Conservation (phyloP, 202 grass and related monocot species). For the Miscanthus sacchariflorus region DNA sequence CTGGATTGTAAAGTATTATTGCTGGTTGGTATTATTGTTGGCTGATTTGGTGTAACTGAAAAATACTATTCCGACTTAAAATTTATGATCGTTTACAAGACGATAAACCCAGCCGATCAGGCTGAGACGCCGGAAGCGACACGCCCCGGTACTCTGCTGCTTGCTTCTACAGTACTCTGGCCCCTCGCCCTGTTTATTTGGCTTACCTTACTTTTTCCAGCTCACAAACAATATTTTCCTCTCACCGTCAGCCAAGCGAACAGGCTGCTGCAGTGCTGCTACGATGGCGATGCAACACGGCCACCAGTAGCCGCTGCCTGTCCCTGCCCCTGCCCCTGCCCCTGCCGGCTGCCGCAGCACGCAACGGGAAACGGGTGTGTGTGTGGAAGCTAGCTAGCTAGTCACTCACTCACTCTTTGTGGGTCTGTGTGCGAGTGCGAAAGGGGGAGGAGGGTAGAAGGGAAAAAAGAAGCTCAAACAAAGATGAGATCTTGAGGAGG, state of each 20-base stretch:
- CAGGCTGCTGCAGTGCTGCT: not conserved
- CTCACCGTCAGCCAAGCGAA: too few species aligned
- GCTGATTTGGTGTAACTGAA: too few species aligned
- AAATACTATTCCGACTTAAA: too few species aligned
- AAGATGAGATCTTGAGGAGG: not conserved
- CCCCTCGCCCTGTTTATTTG: not conserved
- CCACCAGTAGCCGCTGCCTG: not conserved
- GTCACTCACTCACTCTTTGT: not conserved
- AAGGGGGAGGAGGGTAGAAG: not conserved
- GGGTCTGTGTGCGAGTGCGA: not conserved
- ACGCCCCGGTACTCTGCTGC: slow-evolving; percentile 1
- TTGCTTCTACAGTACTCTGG: slow-evolving; percentile 1
- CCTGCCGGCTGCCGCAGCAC: not conserved
- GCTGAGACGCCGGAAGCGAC: slow-evolving; percentile 45
- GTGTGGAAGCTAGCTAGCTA: too few species aligned
- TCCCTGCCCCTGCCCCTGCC: too few species aligned
- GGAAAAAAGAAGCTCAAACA: not conserved
- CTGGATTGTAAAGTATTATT: too few species aligned
- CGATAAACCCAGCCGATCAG: too few species aligned
- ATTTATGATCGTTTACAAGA: too few species aligned
- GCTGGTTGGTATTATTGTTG: too few species aligned
- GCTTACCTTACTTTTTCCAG: too few species aligned
- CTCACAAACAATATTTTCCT: too few species aligned
- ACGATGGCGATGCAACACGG: slow-evolving; percentile 5
- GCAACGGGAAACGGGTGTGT: not conserved